Evolutionary conservation across 2,329 filamentous ascomycete genomes (phyloP).

Genomic region (Zymoseptoria brevis): DNA sequence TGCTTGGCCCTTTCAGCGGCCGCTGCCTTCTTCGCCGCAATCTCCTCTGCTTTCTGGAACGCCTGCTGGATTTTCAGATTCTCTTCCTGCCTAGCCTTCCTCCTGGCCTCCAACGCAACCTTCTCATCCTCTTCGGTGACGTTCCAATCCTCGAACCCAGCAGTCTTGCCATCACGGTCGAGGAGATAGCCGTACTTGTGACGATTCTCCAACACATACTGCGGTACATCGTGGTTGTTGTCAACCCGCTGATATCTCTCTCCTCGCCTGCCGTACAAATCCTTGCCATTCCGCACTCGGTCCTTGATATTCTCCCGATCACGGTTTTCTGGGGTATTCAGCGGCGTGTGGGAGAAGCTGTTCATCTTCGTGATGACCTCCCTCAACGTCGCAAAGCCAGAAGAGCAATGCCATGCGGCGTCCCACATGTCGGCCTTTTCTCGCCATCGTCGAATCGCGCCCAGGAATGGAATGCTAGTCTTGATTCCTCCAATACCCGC

Average conservation of each 20-base stretch:
- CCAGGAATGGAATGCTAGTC: conserved; percentile 9
- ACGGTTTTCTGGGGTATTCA: conserved; percentile 45
- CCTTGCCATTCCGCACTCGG: conserved; percentile 45
- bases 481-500: conserved; percentile 29
- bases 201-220: conserved; percentile 33
- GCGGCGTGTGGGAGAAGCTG: conserved; percentile 48
- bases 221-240: conserved; percentile 47
- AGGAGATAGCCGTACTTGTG: conserved; percentile 33
- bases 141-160: not conserved
- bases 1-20: not conserved
- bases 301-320: conserved; percentile 44
- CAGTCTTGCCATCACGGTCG: conserved; percentile 30
- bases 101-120: not conserved
- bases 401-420: conserved; percentile 56
- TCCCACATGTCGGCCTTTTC: conserved; percentile 43
- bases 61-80: not conserved
- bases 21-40: not conserved
- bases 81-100: not conserved
- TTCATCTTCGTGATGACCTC: conserved; percentile 51
- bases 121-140: not conserved
- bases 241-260: conserved; percentile 45
- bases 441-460: conserved; percentile 16
- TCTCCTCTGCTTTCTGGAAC: not conserved
- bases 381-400: conserved; percentile 50
- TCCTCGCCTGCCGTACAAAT: conserved; percentile 47